These are phyloP conservation scores for Meira miltonrushii DNA, from an alignment of 1,284 basidiomycete genomes.

Conservation along the genomic window DNA sequence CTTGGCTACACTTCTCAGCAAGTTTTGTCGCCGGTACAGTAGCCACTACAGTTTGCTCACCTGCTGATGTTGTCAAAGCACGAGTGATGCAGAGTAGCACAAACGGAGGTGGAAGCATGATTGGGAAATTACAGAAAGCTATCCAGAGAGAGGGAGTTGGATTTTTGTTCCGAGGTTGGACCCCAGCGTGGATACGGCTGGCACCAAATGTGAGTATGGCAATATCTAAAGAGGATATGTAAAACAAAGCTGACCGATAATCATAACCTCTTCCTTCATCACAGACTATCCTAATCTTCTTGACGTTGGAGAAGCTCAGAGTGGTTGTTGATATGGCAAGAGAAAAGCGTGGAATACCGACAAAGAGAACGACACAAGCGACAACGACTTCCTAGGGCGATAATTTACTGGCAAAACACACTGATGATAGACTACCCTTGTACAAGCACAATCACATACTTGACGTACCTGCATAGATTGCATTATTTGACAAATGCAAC, in stretches of 20 bases:
- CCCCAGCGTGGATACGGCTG: slow-evolving; percentile 56
- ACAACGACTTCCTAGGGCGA: too few relatives aligned
- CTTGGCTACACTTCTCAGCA: slow-evolving; percentile 56
- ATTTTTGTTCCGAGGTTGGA: slow-evolving; percentile 60
- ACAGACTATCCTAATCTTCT: slow-evolving; percentile 47
- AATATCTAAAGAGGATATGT: background rate
- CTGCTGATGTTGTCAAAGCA: slow-evolving; percentile 56
- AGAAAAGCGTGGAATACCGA: slow-evolving; percentile 12
- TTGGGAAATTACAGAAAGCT: slow-evolving; percentile 25
- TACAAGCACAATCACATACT: background rate
- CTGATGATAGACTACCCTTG: background rate
- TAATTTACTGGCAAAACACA: background rate
- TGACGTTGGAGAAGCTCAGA: slow-evolving; percentile 44
- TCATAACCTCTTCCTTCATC: background rate
- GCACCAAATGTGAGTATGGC: slow-evolving; percentile 31
- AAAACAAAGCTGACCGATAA: background rate
- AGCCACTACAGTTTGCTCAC: slow-evolving; percentile 55
- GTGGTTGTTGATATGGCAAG: slow-evolving; percentile 29
- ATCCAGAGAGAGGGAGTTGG: slow-evolving; percentile 53
- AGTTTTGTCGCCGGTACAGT: slow-evolving; percentile 58
- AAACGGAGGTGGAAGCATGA: slow-evolving; percentile 16
- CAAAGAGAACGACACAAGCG: background rate
- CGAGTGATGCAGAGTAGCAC: slow-evolving; percentile 55
- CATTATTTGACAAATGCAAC: too few relatives aligned
- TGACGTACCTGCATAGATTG: background rate